A percentile compares a stretch with the other conserved stretches of the same genome.
Evolutionary conservation across 208 protist species (phyloP).

Genomic region (Acanthamoeba triangularis): DNA sequence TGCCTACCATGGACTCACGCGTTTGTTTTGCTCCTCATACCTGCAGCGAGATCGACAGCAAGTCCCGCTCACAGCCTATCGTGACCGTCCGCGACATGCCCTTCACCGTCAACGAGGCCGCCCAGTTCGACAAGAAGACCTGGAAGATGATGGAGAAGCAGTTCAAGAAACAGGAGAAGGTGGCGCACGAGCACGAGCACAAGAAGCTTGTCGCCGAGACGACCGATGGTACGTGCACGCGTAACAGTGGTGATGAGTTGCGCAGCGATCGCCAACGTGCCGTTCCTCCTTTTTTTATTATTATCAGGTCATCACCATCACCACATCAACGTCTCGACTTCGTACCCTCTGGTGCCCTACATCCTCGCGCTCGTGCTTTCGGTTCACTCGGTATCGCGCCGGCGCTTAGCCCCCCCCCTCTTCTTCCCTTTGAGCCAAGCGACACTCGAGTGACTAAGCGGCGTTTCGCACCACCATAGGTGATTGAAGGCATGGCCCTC

Average conservation of each 20-base stretch:
- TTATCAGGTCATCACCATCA: conserved; percentile 49
- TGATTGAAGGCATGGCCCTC: conserved; percentile 69
- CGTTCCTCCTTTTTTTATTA: background rate
- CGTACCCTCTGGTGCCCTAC: conserved; percentile 56
- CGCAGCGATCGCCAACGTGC: background rate
- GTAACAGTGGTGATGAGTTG: background rate
- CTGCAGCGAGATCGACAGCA: background rate
- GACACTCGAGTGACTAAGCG: background rate
- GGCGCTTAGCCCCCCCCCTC: background rate
- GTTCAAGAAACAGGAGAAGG: background rate
- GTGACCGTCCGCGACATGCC: background rate
- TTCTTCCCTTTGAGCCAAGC: background rate
- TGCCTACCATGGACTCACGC: too few relatives aligned
- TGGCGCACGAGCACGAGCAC: conserved; percentile 5
- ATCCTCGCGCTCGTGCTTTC: conserved; percentile 67
- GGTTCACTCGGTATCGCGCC: conserved; percentile 23
- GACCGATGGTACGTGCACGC: background rate
- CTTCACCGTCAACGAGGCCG: background rate
- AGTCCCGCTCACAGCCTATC: conserved; percentile 41
- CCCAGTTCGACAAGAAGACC: conserved; percentile 1
- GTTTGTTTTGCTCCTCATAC: background rate
- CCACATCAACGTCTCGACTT: conserved; percentile 71
- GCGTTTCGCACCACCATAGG: background rate
- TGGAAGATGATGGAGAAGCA: conserved; percentile 54
- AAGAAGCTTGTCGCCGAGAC: background rate